A percentile compares a stretch with the other conserved stretches of the same genome.
Evolutionary conservation across 2,329 filamentous ascomycete genomes (phyloP).

Genomic region (Neocatenulostroma microsporum): DNA sequence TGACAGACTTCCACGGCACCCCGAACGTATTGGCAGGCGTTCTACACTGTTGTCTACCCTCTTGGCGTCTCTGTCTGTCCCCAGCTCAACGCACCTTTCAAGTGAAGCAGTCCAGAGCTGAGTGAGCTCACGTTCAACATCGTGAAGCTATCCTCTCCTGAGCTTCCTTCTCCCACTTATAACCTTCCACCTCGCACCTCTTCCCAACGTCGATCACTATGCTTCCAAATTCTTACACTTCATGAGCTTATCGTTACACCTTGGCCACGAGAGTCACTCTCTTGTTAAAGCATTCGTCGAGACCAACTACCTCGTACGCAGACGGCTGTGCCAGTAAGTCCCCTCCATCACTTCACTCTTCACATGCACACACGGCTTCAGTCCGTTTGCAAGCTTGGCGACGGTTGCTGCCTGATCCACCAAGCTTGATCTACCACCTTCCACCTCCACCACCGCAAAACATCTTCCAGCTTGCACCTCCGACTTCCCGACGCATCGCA

Average conservation of each 20-base stretch:
- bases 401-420: not conserved
- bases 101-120: too few species aligned
- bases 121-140: too few species aligned
- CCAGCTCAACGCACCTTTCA: too few species aligned
- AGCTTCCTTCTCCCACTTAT: too few species aligned
- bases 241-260: slow-evolving; percentile 20
- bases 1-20: too few species aligned
- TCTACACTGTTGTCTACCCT: too few species aligned
- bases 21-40: too few species aligned
- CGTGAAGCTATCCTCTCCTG: not conserved
- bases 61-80: too few species aligned
- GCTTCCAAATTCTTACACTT: slow-evolving; percentile 2
- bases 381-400: not conserved
- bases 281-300: slow-evolving; percentile 18
- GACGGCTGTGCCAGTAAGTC: slow-evolving; percentile 3
- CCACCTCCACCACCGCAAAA: not conserved
- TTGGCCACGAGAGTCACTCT: slow-evolving; percentile 22
- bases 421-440: not conserved
- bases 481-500: not conserved
- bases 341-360: slow-evolving; percentile 8
- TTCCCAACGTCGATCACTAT: not conserved
- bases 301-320: slow-evolving; percentile 9
- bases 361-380: slow-evolving; percentile 2
- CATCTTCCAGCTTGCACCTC: not conserved
- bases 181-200: too few species aligned